A percentile compares a stretch with the other conserved stretches of the same genome.
phyloP scores from a whole-genome alignment of 768 basidiomycete genomes.

The Russula sp. region DNA sequence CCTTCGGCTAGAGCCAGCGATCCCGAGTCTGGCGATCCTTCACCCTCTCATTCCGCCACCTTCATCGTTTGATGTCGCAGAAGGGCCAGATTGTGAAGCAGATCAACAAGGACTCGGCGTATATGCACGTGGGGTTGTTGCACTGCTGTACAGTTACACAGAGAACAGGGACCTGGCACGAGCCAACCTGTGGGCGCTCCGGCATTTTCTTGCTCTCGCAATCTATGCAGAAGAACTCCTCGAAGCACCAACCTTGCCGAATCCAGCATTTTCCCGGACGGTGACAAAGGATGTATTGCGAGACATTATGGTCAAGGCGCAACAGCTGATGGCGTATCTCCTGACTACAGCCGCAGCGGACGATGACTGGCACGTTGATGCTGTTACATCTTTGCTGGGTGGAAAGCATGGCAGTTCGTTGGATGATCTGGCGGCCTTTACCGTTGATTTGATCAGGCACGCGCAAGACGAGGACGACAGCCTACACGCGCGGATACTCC shows the following conservation, averaged over 20 bases:
- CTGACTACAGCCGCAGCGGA: constrained; percentile 41
- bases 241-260: constrained; percentile 43
- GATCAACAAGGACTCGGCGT: constrained; percentile 52
- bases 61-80: constrained; percentile 25
- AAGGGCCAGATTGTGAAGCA: constrained; percentile 20
- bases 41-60: constrained; percentile 52
- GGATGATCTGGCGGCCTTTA: constrained; percentile 31
- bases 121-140: constrained; percentile 58
- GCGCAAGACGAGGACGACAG: constrained; percentile 39
- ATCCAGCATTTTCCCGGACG: constrained; percentile 42
- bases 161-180: constrained; percentile 57
- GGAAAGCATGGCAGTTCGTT: constrained; percentile 25
- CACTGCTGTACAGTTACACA: constrained; percentile 49
- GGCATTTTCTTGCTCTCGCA: constrained; percentile 59
- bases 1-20: constrained; percentile 42
- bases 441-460: constrained; percentile 31
- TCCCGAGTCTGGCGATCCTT: constrained; percentile 53
- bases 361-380: constrained; percentile 45
- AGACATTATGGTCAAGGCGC: constrained; percentile 42
- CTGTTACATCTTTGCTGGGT: constrained; percentile 34
- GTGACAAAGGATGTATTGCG: constrained; percentile 34
- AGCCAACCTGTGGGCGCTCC: constrained; percentile 57
- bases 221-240: constrained; percentile 59
- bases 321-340: constrained; percentile 57
- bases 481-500: constrained; percentile 54